These are phyloP conservation scores for Coriolopsis trogii DNA, from an alignment of 1,284 basidiomycete genomes.

Conservation along the genomic window DNA sequence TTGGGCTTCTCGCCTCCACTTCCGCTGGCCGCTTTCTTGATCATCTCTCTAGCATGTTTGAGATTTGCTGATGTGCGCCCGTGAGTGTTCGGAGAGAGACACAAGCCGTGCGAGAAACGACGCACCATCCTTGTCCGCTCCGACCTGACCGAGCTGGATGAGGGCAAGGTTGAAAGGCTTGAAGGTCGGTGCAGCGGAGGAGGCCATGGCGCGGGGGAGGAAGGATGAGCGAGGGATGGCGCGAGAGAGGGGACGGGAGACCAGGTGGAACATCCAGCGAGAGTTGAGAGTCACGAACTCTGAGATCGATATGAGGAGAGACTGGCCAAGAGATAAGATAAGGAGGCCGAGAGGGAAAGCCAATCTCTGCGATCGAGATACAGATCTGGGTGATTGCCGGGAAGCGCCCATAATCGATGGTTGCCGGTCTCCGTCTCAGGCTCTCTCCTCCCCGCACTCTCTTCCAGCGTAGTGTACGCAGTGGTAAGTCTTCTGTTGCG, in stretches of 20 bases:
- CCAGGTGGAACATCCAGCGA: conserved; percentile 17
- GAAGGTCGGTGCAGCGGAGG: conserved; percentile 44
- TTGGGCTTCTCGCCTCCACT: conserved; percentile 45
- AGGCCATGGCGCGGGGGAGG: conserved; percentile 27
- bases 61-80: conserved; percentile 61
- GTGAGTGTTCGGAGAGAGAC: not conserved
- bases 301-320: not conserved
- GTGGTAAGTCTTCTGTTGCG: no score
- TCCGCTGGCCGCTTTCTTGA: conserved; percentile 67
- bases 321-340: conserved; percentile 7
- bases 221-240: not conserved
- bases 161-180: conserved; percentile 84
- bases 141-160: conserved; percentile 80
- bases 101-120: not conserved
- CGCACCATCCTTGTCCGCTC: conserved; percentile 60
- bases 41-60: conserved; percentile 78
- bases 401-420: not conserved
- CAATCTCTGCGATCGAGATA: conserved; percentile 3
- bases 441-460: not conserved
- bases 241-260: conserved; percentile 3
- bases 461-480: not conserved
- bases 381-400: conserved; percentile 3
- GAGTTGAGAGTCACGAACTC: not conserved
- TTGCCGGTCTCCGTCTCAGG: not conserved
- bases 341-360: not conserved